Evolutionary conservation across 1,284 basidiomycete species (phyloP), one percentile per base, ranked within the genome.

Genomic region (Gomphus bonarii): DNA sequence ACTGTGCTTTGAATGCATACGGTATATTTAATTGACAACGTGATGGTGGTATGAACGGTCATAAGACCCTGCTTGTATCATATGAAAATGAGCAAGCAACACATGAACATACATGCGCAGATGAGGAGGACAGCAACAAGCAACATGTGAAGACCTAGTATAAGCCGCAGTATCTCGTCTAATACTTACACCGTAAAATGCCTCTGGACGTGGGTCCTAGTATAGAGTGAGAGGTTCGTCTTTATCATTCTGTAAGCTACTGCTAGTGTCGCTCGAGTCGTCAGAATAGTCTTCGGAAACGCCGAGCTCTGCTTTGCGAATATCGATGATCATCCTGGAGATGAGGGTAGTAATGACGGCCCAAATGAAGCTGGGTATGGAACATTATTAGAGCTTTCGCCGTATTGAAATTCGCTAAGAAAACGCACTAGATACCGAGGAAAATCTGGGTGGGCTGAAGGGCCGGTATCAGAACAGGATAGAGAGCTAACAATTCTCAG

Each of bases 401-500:
- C 18, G 16, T 1, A 9, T 2, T 36, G 33, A 25, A 33, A 28
- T n/a, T 18, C 5, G 35, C 22, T 22, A 3, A 25, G 22, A 55
- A n/a, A 11, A 28, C 40, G 30, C 40, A 55, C 53, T 18, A 55
- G 1, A 55, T 47, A 35, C 53, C 53, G 25, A 55, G 53, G 18
- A 28, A 22, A 47, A 35, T 28, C 42, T 25, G 38, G 38, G 38
- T 40, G 16, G 38, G 16, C 38, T 40, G 38, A 40, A 40, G 16
- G 16, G 14, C 14, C n/a, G n/a, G 16, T 6, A 16, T 40, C 16
- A 40, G 46, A 28, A 16, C 4, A 28, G 7, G 46, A 18, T 22
- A 18, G 25, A 25, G n/a, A 33, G 9, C 9, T 18, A 16, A 7
- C 9, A 28, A 14, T 12, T 16, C 14, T 7, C 14, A 25, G 9